Base-by-base conservation (phyloP, 441 rosid species). In the Adansonia madagascariensis region DNA sequence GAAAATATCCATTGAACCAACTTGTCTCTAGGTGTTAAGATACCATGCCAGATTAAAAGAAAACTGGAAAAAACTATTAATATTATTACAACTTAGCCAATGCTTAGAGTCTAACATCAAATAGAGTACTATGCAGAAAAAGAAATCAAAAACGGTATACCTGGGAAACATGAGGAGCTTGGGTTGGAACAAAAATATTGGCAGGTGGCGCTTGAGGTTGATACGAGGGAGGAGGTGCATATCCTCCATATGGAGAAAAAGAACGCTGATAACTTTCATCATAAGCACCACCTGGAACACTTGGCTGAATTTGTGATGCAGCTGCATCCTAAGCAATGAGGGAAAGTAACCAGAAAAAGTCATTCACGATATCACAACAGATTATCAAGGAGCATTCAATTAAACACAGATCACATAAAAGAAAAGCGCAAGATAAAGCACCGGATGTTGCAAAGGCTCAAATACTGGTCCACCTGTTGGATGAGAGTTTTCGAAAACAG, bases 191-290 rank as follows among this genome's bases (percentile, higher is more conserved):
- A 81, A 82, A 85, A 71, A 85, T 86, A 82, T 80, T 68, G 39
- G 85, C 67, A 69, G 92, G 77, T 69, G 85, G 89, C 39, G 75
- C 82, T 77, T 88, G 78, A 82, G 94, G 83, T 78, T 84, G 91
- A 88, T 86, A 90, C 9, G 86, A 78, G 46, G 85, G 39, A 80
- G 92, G 66, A 83, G 87, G 82, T 77, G 35, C 81, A 83, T 88
- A 92, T 82, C 84, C 89, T 81, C 84, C 88, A 78, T 88, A 89
- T 14, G 87, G 73, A 78, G 89, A 63, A 53, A 84, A 80, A 63
- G 80, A 74, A 77, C 86, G 97, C 76, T 86, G 98, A 84, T 93
- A 89, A 77, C 83, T 89, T 39, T 91, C 89, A 75, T 81, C 83
- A 56, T 90, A 94, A 62, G 89, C 84, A 81, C 83, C 84, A 49